Evolutionary conservation across 108 stramenopile genomes (phyloP).

Genomic region (Asterionellopsis glacialis): DNA sequence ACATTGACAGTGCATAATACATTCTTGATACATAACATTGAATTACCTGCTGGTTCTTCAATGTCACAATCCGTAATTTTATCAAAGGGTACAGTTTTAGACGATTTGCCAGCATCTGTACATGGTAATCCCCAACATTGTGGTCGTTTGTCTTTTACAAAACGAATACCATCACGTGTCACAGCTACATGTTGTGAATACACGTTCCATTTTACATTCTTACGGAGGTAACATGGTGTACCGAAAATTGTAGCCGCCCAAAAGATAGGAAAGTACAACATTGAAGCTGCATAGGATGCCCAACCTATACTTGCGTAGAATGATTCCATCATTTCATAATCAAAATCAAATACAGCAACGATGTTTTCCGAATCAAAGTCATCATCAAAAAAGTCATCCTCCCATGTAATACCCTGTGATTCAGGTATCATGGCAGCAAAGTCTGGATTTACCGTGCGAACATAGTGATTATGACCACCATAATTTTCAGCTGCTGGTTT

Average conservation of each 20-base stretch:
- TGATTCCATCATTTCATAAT: constrained; percentile 22
- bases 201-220: constrained; percentile 17
- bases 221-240: constrained; percentile 12
- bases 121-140: constrained; percentile 19
- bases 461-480: too few relatives aligned
- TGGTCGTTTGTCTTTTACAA: constrained; percentile 20
- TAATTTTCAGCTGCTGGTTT: not conserved
- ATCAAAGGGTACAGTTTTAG: constrained; percentile 33
- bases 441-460: not conserved
- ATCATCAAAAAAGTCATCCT: constrained; percentile 39
- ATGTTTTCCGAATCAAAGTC: constrained; percentile 18
- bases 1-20: constrained; percentile 23
- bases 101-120: constrained; percentile 18
- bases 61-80: constrained; percentile 45
- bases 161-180: constrained; percentile 39
- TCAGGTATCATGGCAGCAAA: constrained; percentile 1
- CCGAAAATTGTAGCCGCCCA: not conserved
- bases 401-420: constrained; percentile 13
- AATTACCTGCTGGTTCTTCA: constrained; percentile 21
- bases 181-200: constrained; percentile 36
- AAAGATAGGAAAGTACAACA: constrained; percentile 7
- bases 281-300: constrained; percentile 1
- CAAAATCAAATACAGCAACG: constrained; percentile 39
- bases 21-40: constrained; percentile 17
- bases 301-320: not conserved